Base-by-base conservation (phyloP, 2,329 filamentous ascomycete genomes). In the Cercospora brassicicola region DNA sequence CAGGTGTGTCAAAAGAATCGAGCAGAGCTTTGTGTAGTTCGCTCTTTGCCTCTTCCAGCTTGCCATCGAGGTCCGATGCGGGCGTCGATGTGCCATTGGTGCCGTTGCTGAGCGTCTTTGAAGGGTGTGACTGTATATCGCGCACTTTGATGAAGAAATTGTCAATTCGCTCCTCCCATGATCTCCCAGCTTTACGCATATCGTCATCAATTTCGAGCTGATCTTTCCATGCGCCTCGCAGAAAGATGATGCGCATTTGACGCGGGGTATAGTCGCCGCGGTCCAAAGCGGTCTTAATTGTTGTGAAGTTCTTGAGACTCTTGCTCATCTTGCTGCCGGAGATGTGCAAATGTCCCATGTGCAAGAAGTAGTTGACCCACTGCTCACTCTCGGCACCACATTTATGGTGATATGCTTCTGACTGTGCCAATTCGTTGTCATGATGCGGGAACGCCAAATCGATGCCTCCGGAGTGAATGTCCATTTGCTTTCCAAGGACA, bases 281-380 rank as follows among this genome's bases (percentile, higher is more conserved):
- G 2, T 82, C 81, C 7, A 98, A 82, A 0, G 94, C 93, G 78
- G 96, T 91, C 31, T 92, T 87, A 70, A 98, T 96, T 0, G 94
- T 97, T 48, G 93, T 93, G 79, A 97, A 97, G 79, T 97, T 98
- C 83, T 98, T 97, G 66, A 98, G 81, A 15, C 89, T 93, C 80
- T 98, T 98, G 66, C 91, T 94, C 94, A 98, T 98, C 79, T 98
- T 98, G 23, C 90, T 92, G 0, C 94, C 94, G 28, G 90, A 88
- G 66, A 98, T 97, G 5, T 89, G 91, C 59, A 97, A 81, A 78
- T 98, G 94, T 0, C 94, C 94, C 90, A 96, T 97, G 77, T 97
- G 94, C 15, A 97, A 78, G 81, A 97, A 98, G 81, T 97, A 96
- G 78, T 95, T 96, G 61, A 97, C 91, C 94, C 94, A 97, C 68